A percentile compares a stretch with the other conserved stretches of the same genome.
Evolutionary conservation across 768 basidiomycete species (phyloP).

Genomic region (Termitomyces sp.): DNA sequence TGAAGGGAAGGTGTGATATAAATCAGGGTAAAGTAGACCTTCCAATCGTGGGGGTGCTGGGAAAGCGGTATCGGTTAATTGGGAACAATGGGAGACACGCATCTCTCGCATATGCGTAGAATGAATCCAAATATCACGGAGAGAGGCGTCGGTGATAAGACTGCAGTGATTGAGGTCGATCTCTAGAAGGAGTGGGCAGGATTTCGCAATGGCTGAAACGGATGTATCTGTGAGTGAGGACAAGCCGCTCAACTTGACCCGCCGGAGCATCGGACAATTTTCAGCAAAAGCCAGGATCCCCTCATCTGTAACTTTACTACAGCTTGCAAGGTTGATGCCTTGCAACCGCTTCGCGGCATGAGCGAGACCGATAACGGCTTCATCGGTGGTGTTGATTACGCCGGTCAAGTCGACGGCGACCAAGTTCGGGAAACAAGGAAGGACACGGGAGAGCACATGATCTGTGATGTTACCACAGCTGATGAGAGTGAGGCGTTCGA

Average conservation of each 20-base stretch:
- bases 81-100: conserved; percentile 73
- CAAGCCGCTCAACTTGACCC: conserved; percentile 86
- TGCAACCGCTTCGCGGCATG: conserved; percentile 71
- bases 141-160: conserved; percentile 68
- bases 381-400: conserved; percentile 66
- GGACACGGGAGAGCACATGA: conserved; percentile 55
- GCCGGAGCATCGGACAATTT: conserved; percentile 72
- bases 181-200: conserved; percentile 86
- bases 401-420: conserved; percentile 84
- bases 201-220: conserved; percentile 70
- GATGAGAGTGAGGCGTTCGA: conserved; percentile 87
- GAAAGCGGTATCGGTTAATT: conserved; percentile 83
- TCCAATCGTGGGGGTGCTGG: conserved; percentile 59
- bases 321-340: conserved; percentile 88
- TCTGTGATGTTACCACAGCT: conserved; percentile 71
- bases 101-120: conserved; percentile 88
- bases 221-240: conserved; percentile 72
- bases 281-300: conserved; percentile 75
- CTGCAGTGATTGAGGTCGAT: conserved; percentile 89
- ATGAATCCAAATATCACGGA: conserved; percentile 82
- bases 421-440: conserved; percentile 70
- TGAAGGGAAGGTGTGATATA: conserved; percentile 42
- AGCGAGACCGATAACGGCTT: conserved; percentile 70
- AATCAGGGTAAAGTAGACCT: conserved; percentile 24
- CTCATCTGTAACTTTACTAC: conserved; percentile 73